These are phyloP conservation scores for Lablab purpureus DNA, from an alignment of 306 rosid genomes.

Conservation along the genomic window DNA sequence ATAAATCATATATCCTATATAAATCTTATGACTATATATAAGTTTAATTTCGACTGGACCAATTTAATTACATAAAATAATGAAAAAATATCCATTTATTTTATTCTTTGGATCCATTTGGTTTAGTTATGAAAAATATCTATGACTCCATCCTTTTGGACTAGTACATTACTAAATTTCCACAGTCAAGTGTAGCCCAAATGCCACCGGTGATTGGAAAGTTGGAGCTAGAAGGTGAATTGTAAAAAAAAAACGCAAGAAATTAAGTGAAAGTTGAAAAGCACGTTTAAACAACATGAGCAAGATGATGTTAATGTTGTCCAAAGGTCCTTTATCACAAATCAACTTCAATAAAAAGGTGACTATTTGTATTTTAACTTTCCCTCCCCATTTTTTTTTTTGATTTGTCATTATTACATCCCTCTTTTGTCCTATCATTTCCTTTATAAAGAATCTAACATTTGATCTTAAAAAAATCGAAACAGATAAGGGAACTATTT, in stretches of 20 bases:
- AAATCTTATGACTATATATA: too few relatives aligned
- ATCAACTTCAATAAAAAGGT: neutral
- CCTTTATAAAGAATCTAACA: too few relatives aligned
- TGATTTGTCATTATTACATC: neutral
- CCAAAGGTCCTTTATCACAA: neutral
- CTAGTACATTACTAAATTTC: neutral
- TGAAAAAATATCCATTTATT: too few relatives aligned
- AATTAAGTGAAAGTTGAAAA: slow-evolving; percentile 12
- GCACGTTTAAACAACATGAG: slow-evolving; percentile 5
- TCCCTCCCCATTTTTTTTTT: neutral
- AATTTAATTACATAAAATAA: too few relatives aligned
- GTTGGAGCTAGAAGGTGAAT: neutral
- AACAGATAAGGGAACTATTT: too few relatives aligned
- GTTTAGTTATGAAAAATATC: too few relatives aligned
- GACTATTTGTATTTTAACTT: neutral
- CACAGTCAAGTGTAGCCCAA: neutral
- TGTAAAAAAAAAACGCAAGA: neutral
- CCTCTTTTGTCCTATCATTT: neutral
- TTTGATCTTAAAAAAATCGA: too few relatives aligned
- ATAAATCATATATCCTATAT: too few relatives aligned
- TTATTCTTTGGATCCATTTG: too few relatives aligned
- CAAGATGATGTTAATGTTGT: slow-evolving; percentile 8
- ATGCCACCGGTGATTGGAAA: neutral
- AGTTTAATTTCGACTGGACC: too few relatives aligned
- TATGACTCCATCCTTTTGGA: neutral